These are phyloP conservation scores for Trichoderma asperellum DNA, from an alignment of 2,329 filamentous ascomycete species.

Conservation along the genomic window DNA sequence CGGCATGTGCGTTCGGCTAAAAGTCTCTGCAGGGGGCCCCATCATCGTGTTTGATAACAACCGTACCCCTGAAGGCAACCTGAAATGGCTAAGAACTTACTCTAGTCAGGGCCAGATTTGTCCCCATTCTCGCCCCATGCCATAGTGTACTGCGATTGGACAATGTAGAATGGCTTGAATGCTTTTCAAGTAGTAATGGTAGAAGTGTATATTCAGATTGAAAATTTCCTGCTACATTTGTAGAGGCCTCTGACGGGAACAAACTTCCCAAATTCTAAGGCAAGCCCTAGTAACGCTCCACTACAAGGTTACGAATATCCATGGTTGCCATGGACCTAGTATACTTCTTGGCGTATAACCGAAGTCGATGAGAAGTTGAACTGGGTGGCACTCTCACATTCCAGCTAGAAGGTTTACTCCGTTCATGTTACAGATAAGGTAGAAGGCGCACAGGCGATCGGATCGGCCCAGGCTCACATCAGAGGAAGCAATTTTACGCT, in stretches of 20 bases:
- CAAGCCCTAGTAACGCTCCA: neutral
- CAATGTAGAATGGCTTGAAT: neutral
- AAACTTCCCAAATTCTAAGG: neutral
- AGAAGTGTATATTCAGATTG: neutral
- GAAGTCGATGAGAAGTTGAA: neutral
- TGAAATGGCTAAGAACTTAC: slow-evolving; percentile 14
- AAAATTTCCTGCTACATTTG: neutral
- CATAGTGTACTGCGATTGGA: neutral
- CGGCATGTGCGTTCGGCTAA: slow-evolving; percentile 16
- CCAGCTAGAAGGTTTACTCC: neutral
- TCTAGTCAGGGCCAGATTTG: neutral
- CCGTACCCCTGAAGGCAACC: slow-evolving; percentile 9
- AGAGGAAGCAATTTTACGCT: slow-evolving; percentile 18
- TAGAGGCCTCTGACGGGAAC: neutral
- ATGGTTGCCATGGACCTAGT: neutral
- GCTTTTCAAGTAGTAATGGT: neutral
- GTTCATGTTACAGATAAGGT: slow-evolving; percentile 21
- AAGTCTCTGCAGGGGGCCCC: slow-evolving; percentile 13
- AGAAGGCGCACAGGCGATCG: slow-evolving; percentile 22
- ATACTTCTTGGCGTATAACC: neutral
- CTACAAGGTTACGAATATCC: neutral
- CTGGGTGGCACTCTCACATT: neutral
- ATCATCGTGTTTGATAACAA: slow-evolving; percentile 5
- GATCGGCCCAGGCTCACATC: slow-evolving; percentile 18
- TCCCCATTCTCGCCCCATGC: neutral